phyloP scores from a whole-genome alignment of 202 grass and related monocot genomes.

The Miscanthus sacchariflorus region DNA sequence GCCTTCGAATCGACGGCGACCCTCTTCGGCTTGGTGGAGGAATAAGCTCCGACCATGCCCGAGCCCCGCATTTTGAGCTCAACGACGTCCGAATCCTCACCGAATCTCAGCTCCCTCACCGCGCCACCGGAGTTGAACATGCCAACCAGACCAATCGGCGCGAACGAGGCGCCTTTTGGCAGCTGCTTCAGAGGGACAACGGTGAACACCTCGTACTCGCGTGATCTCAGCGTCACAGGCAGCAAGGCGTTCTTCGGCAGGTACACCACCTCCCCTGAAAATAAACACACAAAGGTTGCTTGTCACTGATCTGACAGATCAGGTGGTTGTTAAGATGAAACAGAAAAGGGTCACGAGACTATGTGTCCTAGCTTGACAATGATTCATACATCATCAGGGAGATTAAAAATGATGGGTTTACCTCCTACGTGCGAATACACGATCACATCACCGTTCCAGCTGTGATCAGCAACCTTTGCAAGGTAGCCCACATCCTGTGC shows the following conservation, averaged over 20 bases:
- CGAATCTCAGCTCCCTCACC: conserved; percentile 48
- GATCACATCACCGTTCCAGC: conserved; percentile 72
- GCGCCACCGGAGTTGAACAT: conserved; percentile 90
- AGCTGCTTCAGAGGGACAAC: conserved; percentile 57
- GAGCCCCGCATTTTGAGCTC: conserved; percentile 53
- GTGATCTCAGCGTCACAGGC: conserved; percentile 66
- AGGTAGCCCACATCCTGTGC: conserved; percentile 63
- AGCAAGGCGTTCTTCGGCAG: conserved; percentile 59
- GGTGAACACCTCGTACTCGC: conserved; percentile 73
- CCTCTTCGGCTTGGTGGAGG: conserved; percentile 52
- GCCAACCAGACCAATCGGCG: conserved; percentile 59
- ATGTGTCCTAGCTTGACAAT: not conserved
- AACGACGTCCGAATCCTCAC: not conserved
- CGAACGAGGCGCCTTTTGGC: conserved; percentile 56
- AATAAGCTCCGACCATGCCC: conserved; percentile 61
- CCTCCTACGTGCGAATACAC: conserved; percentile 69
- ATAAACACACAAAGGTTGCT: not conserved
- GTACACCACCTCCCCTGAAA: conserved; percentile 62
- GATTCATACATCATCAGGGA: too few relatives aligned
- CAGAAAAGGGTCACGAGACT: not conserved
- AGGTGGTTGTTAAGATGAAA: not conserved
- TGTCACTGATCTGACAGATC: not conserved
- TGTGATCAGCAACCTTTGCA: conserved; percentile 43
- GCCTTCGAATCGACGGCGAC: conserved; percentile 45
- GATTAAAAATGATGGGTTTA: not conserved